Evolutionary conservation across 331 rosid genomes (phyloP).

Genomic region (Quercus tomentella): DNA sequence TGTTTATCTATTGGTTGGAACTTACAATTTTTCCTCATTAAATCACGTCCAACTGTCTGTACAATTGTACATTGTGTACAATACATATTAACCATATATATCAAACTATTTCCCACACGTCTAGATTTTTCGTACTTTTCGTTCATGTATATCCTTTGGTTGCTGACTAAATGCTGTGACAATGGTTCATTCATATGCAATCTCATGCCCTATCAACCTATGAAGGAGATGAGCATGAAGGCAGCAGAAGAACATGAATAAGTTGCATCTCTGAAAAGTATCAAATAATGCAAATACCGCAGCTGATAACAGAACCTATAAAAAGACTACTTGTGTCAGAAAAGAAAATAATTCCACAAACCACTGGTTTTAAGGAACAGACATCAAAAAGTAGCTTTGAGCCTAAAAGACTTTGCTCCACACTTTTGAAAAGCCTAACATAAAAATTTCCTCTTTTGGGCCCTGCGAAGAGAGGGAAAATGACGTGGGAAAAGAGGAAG

Average conservation of each 20-base stretch:
- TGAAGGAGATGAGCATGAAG: neutral
- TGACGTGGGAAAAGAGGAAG: neutral
- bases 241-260: neutral
- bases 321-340: neutral
- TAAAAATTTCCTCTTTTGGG: no score
- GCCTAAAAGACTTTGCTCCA: no score
- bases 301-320: neutral
- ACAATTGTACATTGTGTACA: neutral
- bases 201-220: neutral
- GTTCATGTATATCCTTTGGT: neutral
- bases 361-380: neutral
- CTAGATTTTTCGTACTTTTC: neutral
- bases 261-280: neutral
- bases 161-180: neutral
- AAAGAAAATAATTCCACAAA: neutral
- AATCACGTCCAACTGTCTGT: neutral
- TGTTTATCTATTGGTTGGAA: neutral
- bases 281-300: neutral
- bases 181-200: neutral
- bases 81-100: no score
- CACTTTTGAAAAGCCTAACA: no score
- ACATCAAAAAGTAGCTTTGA: neutral
- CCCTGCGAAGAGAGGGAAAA: no score
- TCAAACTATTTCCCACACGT: neutral
- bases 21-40: neutral